phyloP scores from a whole-genome alignment of 176 grass and related monocot species.

The Musa schizocarpa region DNA sequence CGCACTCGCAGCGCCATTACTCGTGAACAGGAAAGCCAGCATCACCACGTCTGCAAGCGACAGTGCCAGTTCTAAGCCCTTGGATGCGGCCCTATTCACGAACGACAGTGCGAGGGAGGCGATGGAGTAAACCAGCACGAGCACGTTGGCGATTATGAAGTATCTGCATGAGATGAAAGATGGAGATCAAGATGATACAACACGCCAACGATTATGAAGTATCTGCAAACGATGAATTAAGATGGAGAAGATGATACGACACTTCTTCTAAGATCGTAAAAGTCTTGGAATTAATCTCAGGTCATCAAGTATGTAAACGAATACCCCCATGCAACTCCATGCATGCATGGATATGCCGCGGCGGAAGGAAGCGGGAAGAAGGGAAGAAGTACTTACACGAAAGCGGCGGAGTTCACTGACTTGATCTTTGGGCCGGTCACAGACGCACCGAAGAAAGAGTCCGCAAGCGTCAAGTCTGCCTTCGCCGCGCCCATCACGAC shows the following conservation, averaged over 20 bases:
- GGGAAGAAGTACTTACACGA: not conserved
- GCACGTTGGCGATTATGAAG: not conserved
- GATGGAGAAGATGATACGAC: not conserved
- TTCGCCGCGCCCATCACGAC: not conserved
- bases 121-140: not conserved
- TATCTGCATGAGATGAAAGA: not conserved
- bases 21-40: not conserved
- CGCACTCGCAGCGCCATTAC: conserved; percentile 4
- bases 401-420: not conserved
- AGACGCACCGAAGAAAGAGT: not conserved
- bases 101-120: not conserved
- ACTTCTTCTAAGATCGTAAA: too few species aligned
- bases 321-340: not conserved
- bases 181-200: not conserved
- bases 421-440: not conserved
- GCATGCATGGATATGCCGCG: too few species aligned
- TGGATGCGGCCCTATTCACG: not conserved
- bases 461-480: too few species aligned
- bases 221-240: not conserved
- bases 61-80: not conserved
- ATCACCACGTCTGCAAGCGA: not conserved
- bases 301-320: too few species aligned
- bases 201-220: not conserved
- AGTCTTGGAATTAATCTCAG: not conserved
- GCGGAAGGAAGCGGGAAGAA: not conserved